Conservation (phyloP, 2,329 filamentous ascomycete genomes). For the Microthyrium microscopicum region DNA sequence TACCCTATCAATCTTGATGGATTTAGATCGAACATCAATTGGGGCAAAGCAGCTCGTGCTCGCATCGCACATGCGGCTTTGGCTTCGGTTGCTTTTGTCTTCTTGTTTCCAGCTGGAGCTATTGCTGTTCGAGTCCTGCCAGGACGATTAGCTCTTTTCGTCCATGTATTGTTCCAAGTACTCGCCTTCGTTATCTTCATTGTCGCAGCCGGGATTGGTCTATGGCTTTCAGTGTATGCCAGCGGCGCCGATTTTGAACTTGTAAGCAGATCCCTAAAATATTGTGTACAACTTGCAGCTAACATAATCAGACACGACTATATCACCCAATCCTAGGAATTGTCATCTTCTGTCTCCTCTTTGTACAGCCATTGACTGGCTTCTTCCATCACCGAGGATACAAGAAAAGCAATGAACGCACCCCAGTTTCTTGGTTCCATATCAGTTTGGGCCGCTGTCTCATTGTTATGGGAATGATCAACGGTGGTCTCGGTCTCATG, state of each 20-base stretch:
- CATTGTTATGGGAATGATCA: conserved; percentile 36
- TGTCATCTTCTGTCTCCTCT: conserved; percentile 30
- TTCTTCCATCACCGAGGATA: conserved; percentile 34
- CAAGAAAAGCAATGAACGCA: conserved; percentile 28
- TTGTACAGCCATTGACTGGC: conserved; percentile 38
- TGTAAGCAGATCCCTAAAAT: too few relatives aligned
- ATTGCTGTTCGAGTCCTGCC: conserved; percentile 26
- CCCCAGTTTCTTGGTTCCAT: conserved; percentile 31
- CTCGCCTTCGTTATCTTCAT: conserved; percentile 31
- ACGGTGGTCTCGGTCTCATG: conserved; percentile 36
- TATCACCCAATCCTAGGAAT: conserved; percentile 38
- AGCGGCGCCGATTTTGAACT: neutral
- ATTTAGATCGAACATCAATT: too few relatives aligned
- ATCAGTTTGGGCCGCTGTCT: conserved; percentile 38
- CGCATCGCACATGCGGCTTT: conserved; percentile 24
- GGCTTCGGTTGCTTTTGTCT: conserved; percentile 27
- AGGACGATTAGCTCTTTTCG: conserved; percentile 25
- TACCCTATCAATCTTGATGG: neutral
- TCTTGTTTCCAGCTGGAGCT: conserved; percentile 27
- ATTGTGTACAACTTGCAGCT: too few relatives aligned
- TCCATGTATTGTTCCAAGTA: conserved; percentile 31
- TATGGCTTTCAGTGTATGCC: conserved; percentile 24
- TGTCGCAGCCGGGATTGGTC: conserved; percentile 32
- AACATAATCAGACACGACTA: too few relatives aligned
- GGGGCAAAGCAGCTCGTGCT: neutral